Percentiles rank a stretch among this genome's conserved stretches.
Conservation (phyloP, 2,329 filamentous ascomycete genomes). For the Venturia nashicola region DNA sequence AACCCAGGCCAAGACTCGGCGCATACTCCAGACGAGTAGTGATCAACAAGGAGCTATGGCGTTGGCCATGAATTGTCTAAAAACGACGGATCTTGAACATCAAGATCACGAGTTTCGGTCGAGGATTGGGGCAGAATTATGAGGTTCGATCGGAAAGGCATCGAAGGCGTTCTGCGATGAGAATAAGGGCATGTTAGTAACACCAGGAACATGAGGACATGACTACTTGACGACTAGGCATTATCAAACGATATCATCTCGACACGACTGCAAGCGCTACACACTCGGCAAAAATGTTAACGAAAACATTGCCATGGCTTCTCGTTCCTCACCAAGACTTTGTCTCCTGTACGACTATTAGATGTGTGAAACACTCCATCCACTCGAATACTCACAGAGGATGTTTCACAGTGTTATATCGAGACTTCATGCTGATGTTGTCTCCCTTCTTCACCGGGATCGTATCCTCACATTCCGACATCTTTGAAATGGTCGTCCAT, state of each 20-base stretch:
- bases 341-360: not conserved
- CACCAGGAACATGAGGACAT: not conserved
- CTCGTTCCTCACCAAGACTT: not conserved
- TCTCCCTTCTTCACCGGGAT: not conserved
- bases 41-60: not conserved
- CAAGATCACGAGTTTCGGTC: not conserved
- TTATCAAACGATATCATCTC: not conserved
- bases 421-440: not conserved
- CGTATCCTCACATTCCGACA: not conserved
- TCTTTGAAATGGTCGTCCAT: not conserved
- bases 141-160: not conserved
- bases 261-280: not conserved
- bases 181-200: not conserved
- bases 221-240: not conserved
- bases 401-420: not conserved
- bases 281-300: not conserved
- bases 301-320: not conserved
- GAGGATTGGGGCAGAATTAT: not conserved
- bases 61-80: not conserved
- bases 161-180: not conserved
- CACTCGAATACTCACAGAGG: not conserved
- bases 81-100: not conserved
- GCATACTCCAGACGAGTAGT: not conserved
- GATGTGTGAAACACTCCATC: not conserved
- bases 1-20: constrained; percentile 11